These are phyloP conservation scores for Ophiocordyceps australis DNA, from an alignment of 2,329 filamentous ascomycete species.

Conservation along the genomic window DNA sequence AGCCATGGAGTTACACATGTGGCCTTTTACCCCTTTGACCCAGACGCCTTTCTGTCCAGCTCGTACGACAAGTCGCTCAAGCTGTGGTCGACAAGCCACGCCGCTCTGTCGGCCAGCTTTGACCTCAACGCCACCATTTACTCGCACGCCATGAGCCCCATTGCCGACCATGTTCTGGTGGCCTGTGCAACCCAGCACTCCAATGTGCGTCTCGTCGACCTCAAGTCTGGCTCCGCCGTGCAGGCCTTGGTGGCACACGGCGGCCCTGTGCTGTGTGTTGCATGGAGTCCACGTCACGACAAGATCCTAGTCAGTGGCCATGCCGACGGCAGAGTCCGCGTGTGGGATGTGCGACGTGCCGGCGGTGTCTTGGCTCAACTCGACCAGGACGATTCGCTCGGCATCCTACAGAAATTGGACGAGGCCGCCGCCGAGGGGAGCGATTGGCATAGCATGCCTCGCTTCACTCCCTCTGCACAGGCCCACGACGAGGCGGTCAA, in stretches of 20 bases:
- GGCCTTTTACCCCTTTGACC: conserved; percentile 64
- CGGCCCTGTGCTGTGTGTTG: conserved; percentile 47
- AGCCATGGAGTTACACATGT: conserved; percentile 60
- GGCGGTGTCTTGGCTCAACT: conserved; percentile 59
- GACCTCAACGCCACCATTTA: conserved; percentile 51
- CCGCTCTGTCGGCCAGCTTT: conserved; percentile 46
- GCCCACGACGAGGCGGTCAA: conserved; percentile 77
- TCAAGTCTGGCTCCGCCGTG: conserved; percentile 58
- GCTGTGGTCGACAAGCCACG: conserved; percentile 49
- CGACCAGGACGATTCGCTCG: conserved; percentile 69
- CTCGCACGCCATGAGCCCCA: conserved; percentile 59
- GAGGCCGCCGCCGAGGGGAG: conserved; percentile 12
- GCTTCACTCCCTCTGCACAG: conserved; percentile 30
- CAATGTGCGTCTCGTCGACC: conserved; percentile 66
- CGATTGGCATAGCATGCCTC: conserved; percentile 11
- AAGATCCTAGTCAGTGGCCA: conserved; percentile 70
- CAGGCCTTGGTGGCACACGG: conserved; percentile 54
- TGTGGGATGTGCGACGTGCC: conserved; percentile 78
- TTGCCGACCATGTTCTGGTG: conserved; percentile 58
- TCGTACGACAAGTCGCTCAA: conserved; percentile 66
- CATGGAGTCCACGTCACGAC: conserved; percentile 70
- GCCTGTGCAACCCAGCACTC: conserved; percentile 81
- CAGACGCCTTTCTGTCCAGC: conserved; percentile 55
- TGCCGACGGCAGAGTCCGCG: conserved; percentile 63
- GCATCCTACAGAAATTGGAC: conserved; percentile 30